Conservation (phyloP, 306 rosid genomes). For the Pyrus communis region DNA sequence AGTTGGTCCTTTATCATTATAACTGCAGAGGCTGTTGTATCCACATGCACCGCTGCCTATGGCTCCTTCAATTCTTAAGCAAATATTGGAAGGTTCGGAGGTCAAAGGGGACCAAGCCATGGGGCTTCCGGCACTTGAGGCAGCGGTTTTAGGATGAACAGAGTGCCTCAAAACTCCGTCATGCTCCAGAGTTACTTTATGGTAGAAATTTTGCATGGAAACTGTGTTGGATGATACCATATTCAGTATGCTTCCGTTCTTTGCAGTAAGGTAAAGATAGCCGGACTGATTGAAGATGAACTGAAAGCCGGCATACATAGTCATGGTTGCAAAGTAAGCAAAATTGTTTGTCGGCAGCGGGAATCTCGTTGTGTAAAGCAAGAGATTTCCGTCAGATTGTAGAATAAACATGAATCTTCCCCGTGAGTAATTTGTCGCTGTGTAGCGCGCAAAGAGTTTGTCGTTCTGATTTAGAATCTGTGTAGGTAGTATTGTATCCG, state of each 20-base stretch:
- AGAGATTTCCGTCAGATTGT: slow-evolving; percentile 2
- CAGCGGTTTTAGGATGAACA: too few relatives aligned
- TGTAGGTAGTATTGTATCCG: slow-evolving; percentile 55
- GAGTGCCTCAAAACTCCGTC: too few relatives aligned
- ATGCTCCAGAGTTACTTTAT: slow-evolving; percentile 2
- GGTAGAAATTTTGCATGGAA: slow-evolving; percentile 25
- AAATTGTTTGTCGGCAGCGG: slow-evolving; percentile 1
- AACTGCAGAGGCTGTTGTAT: slow-evolving; percentile 15
- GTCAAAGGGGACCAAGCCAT: slow-evolving; percentile 14
- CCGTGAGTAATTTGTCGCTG: slow-evolving; percentile 21
- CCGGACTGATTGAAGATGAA: too few relatives aligned
- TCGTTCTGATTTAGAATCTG: slow-evolving; percentile 8
- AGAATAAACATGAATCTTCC: slow-evolving; percentile 46
- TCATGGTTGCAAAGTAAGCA: neutral
- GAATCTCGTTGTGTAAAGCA: slow-evolving; percentile 27
- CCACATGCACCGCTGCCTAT: slow-evolving; percentile 36
- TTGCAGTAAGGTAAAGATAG: too few relatives aligned
- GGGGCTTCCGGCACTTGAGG: neutral
- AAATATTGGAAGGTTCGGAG: slow-evolving; percentile 21
- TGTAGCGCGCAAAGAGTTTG: slow-evolving; percentile 9
- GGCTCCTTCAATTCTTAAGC: neutral
- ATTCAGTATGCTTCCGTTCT: too few relatives aligned
- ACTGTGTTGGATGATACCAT: too few relatives aligned
- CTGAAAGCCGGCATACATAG: too few relatives aligned
- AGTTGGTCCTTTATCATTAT: slow-evolving; percentile 1